These are phyloP conservation scores for Diutina mesorugosa DNA, from an alignment of 1,139 yeast genomes.

Conservation along the genomic window DNA sequence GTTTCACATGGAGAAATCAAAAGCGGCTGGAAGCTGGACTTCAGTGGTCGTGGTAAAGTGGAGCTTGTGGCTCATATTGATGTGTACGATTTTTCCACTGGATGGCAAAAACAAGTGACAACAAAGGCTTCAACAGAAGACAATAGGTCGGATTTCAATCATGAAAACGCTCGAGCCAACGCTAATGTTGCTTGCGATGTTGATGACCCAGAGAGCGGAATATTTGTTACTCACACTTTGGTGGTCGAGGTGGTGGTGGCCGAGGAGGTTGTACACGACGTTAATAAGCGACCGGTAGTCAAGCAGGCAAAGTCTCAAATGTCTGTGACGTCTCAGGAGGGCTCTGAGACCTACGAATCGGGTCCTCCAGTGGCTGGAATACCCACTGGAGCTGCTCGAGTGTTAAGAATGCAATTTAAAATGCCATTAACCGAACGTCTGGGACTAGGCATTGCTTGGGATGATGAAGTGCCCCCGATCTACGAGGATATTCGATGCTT, in stretches of 20 bases:
- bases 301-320: constrained; percentile 1
- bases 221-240: constrained; percentile 60
- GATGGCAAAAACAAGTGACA: constrained; percentile 16
- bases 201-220: constrained; percentile 71
- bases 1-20: constrained; percentile 71
- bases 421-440: constrained; percentile 73
- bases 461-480: constrained; percentile 96
- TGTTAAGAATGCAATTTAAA: constrained; percentile 87
- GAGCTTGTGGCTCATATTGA: constrained; percentile 64
- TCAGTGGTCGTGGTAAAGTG: constrained; percentile 57
- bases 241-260: constrained; percentile 87
- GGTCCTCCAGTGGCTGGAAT: constrained; percentile 36
- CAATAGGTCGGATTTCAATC: constrained; percentile 13
- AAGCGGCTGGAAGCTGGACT: constrained; percentile 93
- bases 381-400: constrained; percentile 93
- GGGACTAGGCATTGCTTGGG: constrained; percentile 97
- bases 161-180: constrained; percentile 22
- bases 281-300: constrained; percentile 4
- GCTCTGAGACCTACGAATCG: constrained; percentile 3
- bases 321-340: constrained; percentile 5
- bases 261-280: constrained; percentile 55
- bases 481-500: constrained; percentile 73
- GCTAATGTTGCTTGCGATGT: constrained; percentile 69
- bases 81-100: constrained; percentile 46
- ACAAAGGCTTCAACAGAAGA: constrained; percentile 17